Evolutionary conservation across 1,139 yeast species (phyloP), one percentile per base, ranked within the genome.

Genomic region (Geotrichum candidum): DNA sequence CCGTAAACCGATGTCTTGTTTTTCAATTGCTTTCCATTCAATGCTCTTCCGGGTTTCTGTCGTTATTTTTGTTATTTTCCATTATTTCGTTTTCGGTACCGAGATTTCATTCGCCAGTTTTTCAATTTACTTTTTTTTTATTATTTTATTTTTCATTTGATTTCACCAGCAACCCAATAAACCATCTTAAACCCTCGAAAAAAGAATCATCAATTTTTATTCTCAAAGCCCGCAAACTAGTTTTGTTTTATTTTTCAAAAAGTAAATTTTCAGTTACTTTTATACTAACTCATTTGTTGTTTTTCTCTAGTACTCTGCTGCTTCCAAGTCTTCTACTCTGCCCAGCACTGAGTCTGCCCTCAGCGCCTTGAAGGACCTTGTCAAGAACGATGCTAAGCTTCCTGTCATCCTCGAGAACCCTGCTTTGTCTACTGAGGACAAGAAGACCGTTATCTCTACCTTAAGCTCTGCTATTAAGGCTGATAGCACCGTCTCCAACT

Each of bases 291-390:
- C 27, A n/a, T 13, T 15, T n/a, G 3, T 22, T 33, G 6, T 55
- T 35, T 38, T 45, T 35, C 41, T 31, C 45, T 60, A 68, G 70
- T 94, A 87, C 84, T 82, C 92, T 63, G 98, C 99, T 46, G 88
- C 98, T 63, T 87, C 87, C 68, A 89, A 89, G 82, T 86, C 86
- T 70, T 84, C 96, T 48, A 81, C 90, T 31, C 80, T 94, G 69
- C 92, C 86, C 66, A 78, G 84, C 72, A 85, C 96, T 60, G 84
- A 82, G 75, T 80, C 83, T 72, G 84, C 94, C 55, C 84, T 95
- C 71, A 76, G 77, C 69, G 78, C 84, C 69, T 77, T 94, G 69
- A 76, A 81, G 72, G 75, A 79, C 57, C 78, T 87, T 67, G 75
- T 94, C 68, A 71, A 80, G 61, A 76, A 80, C 68, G 97, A 94